phyloP scores from a whole-genome alignment of 495 filamentous ascomycete genomes.

The Podospora bellae-mahoneyi region DNA sequence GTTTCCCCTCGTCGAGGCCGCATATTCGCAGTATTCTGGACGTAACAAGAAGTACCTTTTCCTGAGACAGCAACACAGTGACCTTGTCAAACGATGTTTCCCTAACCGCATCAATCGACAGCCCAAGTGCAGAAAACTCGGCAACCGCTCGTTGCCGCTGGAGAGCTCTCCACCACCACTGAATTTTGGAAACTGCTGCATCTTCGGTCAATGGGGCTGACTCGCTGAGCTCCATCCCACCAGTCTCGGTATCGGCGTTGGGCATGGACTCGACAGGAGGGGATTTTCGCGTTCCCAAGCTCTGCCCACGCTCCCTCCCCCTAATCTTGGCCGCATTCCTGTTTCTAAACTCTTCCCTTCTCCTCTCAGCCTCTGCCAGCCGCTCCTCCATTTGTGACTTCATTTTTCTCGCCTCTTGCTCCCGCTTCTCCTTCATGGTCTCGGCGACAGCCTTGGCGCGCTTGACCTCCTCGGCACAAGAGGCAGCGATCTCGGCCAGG shows the following conservation, averaged over 20 bases:
- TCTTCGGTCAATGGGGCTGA: slow-evolving; percentile 56
- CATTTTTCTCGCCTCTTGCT: slow-evolving; percentile 75
- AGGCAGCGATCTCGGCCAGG: slow-evolving; percentile 86
- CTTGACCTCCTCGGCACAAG: slow-evolving; percentile 92
- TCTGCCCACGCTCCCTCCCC: slow-evolving; percentile 62
- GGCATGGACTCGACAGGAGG: slow-evolving; percentile 46
- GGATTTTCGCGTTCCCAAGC: slow-evolving; percentile 52
- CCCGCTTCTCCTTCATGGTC: slow-evolving; percentile 85
- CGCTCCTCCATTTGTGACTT: slow-evolving; percentile 80
- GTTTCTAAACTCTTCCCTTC: slow-evolving; percentile 57
- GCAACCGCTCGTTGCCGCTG: slow-evolving; percentile 58
- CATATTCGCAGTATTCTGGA: slow-evolving; percentile 72
- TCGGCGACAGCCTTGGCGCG: slow-evolving; percentile 91
- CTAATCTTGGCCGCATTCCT: slow-evolving; percentile 51
- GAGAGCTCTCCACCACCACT: slow-evolving; percentile 69
- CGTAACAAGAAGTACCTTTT: slow-evolving; percentile 66
- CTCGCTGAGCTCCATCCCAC: slow-evolving; percentile 48
- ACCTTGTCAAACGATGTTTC: slow-evolving; percentile 81
- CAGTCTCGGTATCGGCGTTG: slow-evolving; percentile 22
- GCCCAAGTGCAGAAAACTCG: slow-evolving; percentile 63
- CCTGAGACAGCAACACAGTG: slow-evolving; percentile 69
- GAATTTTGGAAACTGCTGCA: slow-evolving; percentile 68
- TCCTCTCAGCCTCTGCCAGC: slow-evolving; percentile 79
- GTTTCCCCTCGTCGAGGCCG: slow-evolving; percentile 66
- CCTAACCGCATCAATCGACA: slow-evolving; percentile 71